These are phyloP conservation scores for Scenedesmus sp. DNA, from an alignment of 163 green algal species.

Conservation along the genomic window DNA sequence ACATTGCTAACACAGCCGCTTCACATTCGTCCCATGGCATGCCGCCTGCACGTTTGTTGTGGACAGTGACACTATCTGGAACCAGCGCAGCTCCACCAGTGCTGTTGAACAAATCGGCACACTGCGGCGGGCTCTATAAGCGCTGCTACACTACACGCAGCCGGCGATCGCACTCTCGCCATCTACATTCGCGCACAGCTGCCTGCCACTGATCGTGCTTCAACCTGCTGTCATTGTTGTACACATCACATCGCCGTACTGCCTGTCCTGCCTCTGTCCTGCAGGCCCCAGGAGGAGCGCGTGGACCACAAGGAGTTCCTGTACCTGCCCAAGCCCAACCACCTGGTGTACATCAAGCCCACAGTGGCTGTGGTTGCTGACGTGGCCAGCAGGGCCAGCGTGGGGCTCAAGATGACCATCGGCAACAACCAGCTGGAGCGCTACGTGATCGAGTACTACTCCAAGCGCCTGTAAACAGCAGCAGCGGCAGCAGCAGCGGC, in stretches of 20 bases:
- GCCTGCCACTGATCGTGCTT: not conserved
- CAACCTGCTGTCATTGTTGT: not conserved
- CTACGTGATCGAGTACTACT: conserved; percentile 74
- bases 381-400: conserved; percentile 56
- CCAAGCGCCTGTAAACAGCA: conserved; percentile 42
- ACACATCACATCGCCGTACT: not conserved
- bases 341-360: conserved; percentile 76
- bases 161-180: not conserved
- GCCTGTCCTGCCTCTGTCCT: not conserved
- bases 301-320: conserved; percentile 72
- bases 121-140: too few relatives aligned
- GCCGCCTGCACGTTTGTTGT: too few relatives aligned
- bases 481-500: conserved; percentile 2
- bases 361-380: conserved; percentile 73
- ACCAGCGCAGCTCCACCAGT: not conserved
- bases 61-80: not conserved
- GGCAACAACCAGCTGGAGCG: conserved; percentile 69
- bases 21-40: too few relatives aligned
- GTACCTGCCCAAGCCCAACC: conserved; percentile 70
- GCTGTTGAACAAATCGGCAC: not conserved
- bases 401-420: conserved; percentile 74
- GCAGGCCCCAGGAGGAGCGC: conserved; percentile 38
- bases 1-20: too few relatives aligned
- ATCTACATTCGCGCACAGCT: too few relatives aligned
- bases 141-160: not conserved